Conservation (phyloP, 225 moss, liverwort and hornwort species). For the Ulota crispa region DNA sequence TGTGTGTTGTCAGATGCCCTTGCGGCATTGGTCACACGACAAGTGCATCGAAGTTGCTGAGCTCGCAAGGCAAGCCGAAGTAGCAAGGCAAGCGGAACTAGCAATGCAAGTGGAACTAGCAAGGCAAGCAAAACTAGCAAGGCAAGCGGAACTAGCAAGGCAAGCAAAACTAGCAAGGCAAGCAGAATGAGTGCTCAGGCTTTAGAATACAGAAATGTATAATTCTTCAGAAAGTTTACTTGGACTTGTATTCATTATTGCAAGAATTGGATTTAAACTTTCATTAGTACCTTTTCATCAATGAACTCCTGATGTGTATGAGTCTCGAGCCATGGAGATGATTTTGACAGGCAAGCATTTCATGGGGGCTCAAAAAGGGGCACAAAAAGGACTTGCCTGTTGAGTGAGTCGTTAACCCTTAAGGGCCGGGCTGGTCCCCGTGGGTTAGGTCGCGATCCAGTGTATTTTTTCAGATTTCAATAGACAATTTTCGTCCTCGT, state of each 20-base stretch:
- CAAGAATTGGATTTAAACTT: too few species aligned
- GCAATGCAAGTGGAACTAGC: fast-evolving
- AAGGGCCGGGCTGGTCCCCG: too few species aligned
- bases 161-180: background rate
- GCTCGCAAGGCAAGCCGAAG: fast-evolving
- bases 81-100: background rate
- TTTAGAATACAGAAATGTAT: too few species aligned
- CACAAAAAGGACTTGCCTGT: slow-evolving; percentile 73
- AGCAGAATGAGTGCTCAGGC: background rate
- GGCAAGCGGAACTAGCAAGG: background rate
- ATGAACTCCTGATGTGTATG: too few species aligned
- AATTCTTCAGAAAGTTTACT: too few species aligned
- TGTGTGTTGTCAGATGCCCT: background rate
- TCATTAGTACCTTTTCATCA: too few species aligned
- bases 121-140: fast-evolving
- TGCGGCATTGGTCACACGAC: background rate
- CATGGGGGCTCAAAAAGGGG: slow-evolving; percentile 91
- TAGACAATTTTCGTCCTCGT: too few species aligned
- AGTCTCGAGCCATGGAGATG: slow-evolving; percentile 99
- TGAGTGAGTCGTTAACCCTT: too few species aligned
- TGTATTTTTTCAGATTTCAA: too few species aligned
- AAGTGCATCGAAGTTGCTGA: background rate
- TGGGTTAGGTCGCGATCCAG: too few species aligned
- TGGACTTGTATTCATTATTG: too few species aligned
- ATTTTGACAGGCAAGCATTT: slow-evolving; percentile 86